Evolutionary conservation across 805 yeast species (phyloP).

Genomic region (Schwanniomyces pseudopolymorphus): DNA sequence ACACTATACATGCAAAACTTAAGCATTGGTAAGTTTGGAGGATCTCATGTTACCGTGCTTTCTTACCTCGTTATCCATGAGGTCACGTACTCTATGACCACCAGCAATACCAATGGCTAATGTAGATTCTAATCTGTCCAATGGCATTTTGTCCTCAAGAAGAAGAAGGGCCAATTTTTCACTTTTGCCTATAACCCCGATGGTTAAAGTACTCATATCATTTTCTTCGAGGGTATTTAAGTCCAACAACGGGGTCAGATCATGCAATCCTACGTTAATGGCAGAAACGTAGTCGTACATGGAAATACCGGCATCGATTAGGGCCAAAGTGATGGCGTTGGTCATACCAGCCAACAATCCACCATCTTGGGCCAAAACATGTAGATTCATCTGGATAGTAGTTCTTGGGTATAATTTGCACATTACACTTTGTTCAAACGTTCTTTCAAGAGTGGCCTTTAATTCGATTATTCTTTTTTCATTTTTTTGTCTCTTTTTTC

Average conservation of each 20-base stretch:
- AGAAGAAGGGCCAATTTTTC: slow-evolving; percentile 76
- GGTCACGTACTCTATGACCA: slow-evolving; percentile 72
- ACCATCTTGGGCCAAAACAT: slow-evolving; percentile 88
- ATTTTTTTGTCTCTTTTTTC: slow-evolving; percentile 65
- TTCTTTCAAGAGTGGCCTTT: slow-evolving; percentile 62
- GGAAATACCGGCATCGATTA: slow-evolving; percentile 93
- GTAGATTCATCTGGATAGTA: slow-evolving; percentile 68
- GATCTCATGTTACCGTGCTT: slow-evolving; percentile 58
- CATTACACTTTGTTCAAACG: slow-evolving; percentile 74
- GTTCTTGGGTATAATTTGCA: slow-evolving; percentile 80
- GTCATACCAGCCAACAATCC: slow-evolving; percentile 76
- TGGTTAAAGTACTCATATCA: slow-evolving; percentile 77
- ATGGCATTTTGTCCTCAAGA: slow-evolving; percentile 80
- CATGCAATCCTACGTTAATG: slow-evolving; percentile 76
- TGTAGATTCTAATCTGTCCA: slow-evolving; percentile 74
- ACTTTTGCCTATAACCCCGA: slow-evolving; percentile 81
- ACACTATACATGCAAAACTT: slow-evolving; percentile 2
- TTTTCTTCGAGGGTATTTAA: slow-evolving; percentile 78
- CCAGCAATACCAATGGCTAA: slow-evolving; percentile 86
- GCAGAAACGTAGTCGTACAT: slow-evolving; percentile 89
- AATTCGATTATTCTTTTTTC: slow-evolving; percentile 73
- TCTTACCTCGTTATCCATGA: slow-evolving; percentile 85
- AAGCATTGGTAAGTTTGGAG: slow-evolving; percentile 8
- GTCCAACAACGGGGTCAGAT: slow-evolving; percentile 75
- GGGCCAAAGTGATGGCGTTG: slow-evolving; percentile 84